A percentile compares a stretch with the other conserved stretches of the same genome.
These are phyloP conservation scores for Penicillium sp. DNA, from an alignment of 2,329 filamentous ascomycete genomes.

Conservation along the genomic window DNA sequence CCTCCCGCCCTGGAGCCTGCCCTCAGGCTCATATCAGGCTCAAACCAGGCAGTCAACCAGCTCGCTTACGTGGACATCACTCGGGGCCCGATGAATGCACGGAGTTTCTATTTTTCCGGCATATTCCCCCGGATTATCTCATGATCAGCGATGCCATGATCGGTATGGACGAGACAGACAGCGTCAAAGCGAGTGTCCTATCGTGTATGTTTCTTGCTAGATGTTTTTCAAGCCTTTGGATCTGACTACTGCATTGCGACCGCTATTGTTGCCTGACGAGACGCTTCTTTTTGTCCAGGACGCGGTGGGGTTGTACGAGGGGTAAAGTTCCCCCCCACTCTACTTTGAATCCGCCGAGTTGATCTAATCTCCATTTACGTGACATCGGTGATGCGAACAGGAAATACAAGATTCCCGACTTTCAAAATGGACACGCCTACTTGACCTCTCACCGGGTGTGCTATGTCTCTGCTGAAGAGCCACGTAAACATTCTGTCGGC, in stretches of 20 bases:
- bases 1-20: too few species aligned
- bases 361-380: constrained; percentile 13
- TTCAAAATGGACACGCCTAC: constrained; percentile 94
- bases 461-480: constrained; percentile 85
- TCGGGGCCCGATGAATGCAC: background rate
- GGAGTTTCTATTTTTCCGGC: constrained; percentile 9
- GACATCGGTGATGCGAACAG: constrained; percentile 41
- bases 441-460: constrained; percentile 91
- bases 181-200: background rate
- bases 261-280: constrained; percentile 87
- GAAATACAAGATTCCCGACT: constrained; percentile 89
- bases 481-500: constrained; percentile 74
- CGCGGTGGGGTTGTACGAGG: constrained; percentile 94
- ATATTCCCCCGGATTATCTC: background rate
- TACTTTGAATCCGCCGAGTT: constrained; percentile 1
- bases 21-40: too few species aligned
- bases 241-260: constrained; percentile 91
- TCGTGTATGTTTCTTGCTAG: constrained; percentile 48
- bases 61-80: background rate
- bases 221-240: constrained; percentile 98
- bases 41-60: too few species aligned
- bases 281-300: constrained; percentile 94
- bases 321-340: constrained; percentile 53
- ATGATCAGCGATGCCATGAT: background rate
- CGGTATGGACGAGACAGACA: background rate